Evolutionary conservation across 805 yeast species (phyloP).

Genomic region (Blastobotrys americana): DNA sequence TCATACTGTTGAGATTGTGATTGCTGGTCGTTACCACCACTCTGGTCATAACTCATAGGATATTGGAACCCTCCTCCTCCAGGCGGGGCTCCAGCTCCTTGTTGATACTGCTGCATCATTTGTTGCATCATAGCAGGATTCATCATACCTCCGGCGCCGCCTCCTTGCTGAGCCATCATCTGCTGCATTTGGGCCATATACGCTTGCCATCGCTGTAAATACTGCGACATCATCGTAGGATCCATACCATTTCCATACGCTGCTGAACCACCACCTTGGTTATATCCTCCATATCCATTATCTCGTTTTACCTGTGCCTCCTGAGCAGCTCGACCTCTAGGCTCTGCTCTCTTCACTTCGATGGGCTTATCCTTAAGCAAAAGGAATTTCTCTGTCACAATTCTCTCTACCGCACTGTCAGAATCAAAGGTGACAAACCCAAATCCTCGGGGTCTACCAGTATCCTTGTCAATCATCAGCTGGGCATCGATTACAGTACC

Average conservation of each 20-base stretch:
- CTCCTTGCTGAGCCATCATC: constrained; percentile 25
- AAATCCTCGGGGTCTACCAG: constrained; percentile 94
- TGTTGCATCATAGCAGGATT: constrained; percentile 13
- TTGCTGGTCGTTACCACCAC: too few species aligned
- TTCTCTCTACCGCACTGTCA: constrained; percentile 88
- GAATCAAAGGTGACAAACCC: constrained; percentile 95
- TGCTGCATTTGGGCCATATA: constrained; percentile 35
- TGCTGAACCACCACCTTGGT: neutral
- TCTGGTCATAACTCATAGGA: too few species aligned
- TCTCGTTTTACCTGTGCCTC: constrained; percentile 11
- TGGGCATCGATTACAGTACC: constrained; percentile 94
- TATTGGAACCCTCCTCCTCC: too few species aligned
- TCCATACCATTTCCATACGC: constrained; percentile 30
- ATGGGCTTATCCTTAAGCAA: constrained; percentile 69
- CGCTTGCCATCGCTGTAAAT: constrained; percentile 36
- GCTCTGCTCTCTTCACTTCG: constrained; percentile 41
- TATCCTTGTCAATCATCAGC: constrained; percentile 93
- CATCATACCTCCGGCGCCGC: constrained; percentile 4
- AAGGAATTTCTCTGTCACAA: constrained; percentile 72
- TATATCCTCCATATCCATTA: constrained; percentile 6
- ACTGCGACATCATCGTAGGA: constrained; percentile 37
- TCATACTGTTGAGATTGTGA: too few species aligned
- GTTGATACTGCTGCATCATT: constrained; percentile 20
- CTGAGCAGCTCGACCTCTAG: constrained; percentile 25
- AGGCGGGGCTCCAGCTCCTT: too few species aligned